Conservation (phyloP, 2,329 filamentous ascomycete species). For the Cladophialophora exuberans region DNA sequence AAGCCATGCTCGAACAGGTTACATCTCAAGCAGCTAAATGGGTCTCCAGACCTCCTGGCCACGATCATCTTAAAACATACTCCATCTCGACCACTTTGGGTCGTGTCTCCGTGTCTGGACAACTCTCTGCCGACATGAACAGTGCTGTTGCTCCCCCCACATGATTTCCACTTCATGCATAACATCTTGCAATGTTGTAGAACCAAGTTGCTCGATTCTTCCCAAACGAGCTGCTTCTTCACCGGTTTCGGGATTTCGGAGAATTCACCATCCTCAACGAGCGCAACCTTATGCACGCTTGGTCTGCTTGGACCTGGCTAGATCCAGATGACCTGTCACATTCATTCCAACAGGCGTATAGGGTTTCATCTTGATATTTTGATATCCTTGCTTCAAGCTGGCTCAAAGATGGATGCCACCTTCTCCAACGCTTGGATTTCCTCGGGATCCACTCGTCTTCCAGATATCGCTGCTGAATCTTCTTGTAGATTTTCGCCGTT, state of each 20-base stretch:
- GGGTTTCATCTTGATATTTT: background rate
- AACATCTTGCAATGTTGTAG: slow-evolving; percentile 27
- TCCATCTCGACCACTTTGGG: slow-evolving; percentile 7
- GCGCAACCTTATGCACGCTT: slow-evolving; percentile 16
- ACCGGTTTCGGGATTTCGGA: slow-evolving; percentile 10
- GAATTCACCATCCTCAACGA: background rate
- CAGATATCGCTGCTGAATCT: slow-evolving; percentile 20
- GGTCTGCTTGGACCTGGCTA: background rate
- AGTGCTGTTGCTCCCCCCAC: slow-evolving; percentile 12
- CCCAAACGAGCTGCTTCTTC: slow-evolving; percentile 22
- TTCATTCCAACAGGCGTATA: background rate
- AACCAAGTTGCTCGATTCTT: slow-evolving; percentile 19
- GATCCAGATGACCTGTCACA: slow-evolving; percentile 9
- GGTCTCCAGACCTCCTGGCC: slow-evolving; percentile 10
- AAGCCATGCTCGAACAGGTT: slow-evolving; percentile 22
- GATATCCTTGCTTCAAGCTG: slow-evolving; percentile 17
- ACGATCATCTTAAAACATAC: slow-evolving; percentile 3
- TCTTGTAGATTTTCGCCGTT: slow-evolving; percentile 35
- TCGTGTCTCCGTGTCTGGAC: slow-evolving; percentile 6
- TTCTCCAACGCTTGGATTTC: slow-evolving; percentile 35
- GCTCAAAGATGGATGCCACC: slow-evolving; percentile 32
- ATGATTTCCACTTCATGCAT: slow-evolving; percentile 27
- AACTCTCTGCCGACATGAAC: background rate
- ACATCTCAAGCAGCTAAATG: slow-evolving; percentile 11
- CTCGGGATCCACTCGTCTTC: slow-evolving; percentile 26